Evolutionary conservation across 2,329 filamentous ascomycete species (phyloP).

Genomic region (Verticillium klebahnii): DNA sequence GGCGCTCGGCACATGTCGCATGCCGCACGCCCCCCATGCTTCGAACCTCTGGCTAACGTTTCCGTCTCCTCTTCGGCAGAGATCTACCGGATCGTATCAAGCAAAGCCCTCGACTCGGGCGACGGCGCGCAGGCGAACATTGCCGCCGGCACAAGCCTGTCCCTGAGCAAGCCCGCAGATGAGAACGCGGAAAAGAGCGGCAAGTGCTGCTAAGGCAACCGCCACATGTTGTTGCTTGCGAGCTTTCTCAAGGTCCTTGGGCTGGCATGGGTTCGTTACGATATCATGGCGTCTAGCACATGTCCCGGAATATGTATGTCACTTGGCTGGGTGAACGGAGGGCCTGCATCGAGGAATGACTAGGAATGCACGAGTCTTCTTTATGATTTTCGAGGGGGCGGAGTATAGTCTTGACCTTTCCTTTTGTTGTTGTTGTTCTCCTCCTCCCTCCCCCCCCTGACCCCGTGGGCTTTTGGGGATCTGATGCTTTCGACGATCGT

Average conservation of each 20-base stretch:
- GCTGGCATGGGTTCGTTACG: constrained; percentile 16
- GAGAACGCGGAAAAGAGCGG: constrained; percentile 69
- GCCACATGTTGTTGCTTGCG: constrained; percentile 10
- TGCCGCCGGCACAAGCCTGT: constrained; percentile 75
- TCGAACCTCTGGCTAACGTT: constrained; percentile 4
- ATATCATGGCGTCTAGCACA: constrained; percentile 25
- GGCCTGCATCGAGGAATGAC: constrained; percentile 14
- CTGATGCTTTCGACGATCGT: constrained; percentile 14
- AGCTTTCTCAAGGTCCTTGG: constrained; percentile 9
- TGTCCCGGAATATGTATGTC: constrained; percentile 21
- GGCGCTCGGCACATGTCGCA: neutral
- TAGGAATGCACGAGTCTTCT: constrained; percentile 15
- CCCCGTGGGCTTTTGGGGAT: constrained; percentile 9
- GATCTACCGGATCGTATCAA: constrained; percentile 98
- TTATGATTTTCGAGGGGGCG: constrained; percentile 19
- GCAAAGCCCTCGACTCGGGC: constrained; percentile 90
- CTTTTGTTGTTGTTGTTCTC: constrained; percentile 8
- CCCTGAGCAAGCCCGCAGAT: constrained; percentile 81
- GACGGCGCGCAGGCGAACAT: constrained; percentile 77
- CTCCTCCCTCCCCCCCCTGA: constrained; percentile 9
- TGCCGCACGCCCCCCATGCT: constrained; percentile 2
- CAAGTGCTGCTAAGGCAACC: constrained; percentile 66
- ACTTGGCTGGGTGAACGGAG: constrained; percentile 12
- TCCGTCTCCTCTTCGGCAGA: constrained; percentile 47
- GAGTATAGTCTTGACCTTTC: constrained; percentile 18